Percentiles rank a stretch among this genome's conserved stretches.
These are phyloP conservation scores for Suhomyces choctaworum DNA, from an alignment of 1,139 yeast genomes.

Conservation along the genomic window DNA sequence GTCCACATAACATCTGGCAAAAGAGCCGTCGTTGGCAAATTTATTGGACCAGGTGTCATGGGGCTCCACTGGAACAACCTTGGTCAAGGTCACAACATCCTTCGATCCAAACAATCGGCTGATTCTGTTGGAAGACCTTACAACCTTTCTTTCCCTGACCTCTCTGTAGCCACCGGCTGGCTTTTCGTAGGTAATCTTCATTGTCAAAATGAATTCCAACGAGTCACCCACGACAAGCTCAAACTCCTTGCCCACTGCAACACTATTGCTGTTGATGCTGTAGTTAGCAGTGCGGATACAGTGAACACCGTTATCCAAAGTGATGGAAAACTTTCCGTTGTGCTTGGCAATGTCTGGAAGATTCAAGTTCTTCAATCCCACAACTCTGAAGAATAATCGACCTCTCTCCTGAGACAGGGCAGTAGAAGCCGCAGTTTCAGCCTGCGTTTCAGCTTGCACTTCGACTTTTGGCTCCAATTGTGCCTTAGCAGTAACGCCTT, in stretches of 20 bases:
- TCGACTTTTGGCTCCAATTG: neutral
- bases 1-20: conserved; percentile 71
- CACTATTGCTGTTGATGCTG: conserved; percentile 40
- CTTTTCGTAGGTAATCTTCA: conserved; percentile 63
- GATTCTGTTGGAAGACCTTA: conserved; percentile 46
- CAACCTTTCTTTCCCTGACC: conserved; percentile 53
- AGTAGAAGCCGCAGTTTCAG: conserved; percentile 4
- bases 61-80: conserved; percentile 51
- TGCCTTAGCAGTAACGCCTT: conserved; percentile 18
- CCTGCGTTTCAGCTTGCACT: conserved; percentile 2
- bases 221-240: conserved; percentile 72
- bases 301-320: conserved; percentile 88
- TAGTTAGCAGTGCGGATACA: conserved; percentile 74
- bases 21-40: conserved; percentile 84
- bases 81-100: conserved; percentile 53
- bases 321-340: conserved; percentile 64
- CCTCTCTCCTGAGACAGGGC: conserved; percentile 56
- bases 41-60: conserved; percentile 57
- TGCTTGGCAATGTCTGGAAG: conserved; percentile 58
- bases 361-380: conserved; percentile 56
- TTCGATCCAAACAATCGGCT: conserved; percentile 52
- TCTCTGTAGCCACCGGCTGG: conserved; percentile 57
- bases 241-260: conserved; percentile 73
- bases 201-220: conserved; percentile 69
- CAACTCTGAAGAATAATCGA: conserved; percentile 65